Evolutionary conservation across 306 rosid species (phyloP), one percentile per base, ranked within the genome.

Genomic region (Vicia sativa): DNA sequence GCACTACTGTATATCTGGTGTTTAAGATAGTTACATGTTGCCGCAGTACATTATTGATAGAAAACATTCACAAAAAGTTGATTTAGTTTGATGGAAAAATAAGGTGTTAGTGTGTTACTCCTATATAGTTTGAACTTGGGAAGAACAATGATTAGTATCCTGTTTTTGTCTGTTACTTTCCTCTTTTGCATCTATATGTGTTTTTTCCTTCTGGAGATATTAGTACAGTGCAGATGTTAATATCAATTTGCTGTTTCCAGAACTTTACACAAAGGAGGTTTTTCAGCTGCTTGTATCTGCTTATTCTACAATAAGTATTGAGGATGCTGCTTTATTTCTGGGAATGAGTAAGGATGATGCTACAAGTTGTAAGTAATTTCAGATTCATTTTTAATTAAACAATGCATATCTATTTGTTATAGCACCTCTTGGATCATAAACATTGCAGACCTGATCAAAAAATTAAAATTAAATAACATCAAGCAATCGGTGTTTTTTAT

Each of bases 201-300:
- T 28, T 29, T 72, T 38, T 4, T 25, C 28, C 56, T 56, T 45
- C 2, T 9, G 6, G 61, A 67, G 21, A n/a, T 48, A 60, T 64
- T 59, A 61, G 28, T 46, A 10, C 31, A 23, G 23, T 13, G 4
- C 5, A 29, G 62, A 25, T 49, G 5, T 53, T 68, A 70, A 50
- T 23, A 45, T 28, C 29, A 23, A n/a, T 64, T 1, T 41, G 50
- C 62, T 49, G 71, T 69, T 72, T 84, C 65, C 92, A 95, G 96
- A 87, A 59, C 95, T 87, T 70, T 88, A 88, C 86, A 87, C 90
- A 34, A 87, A 79, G 80, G 82, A 81, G 86, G 84, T 88, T 85
- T 95, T 90, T 87, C 90, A 86, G 84, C 81, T 95, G 70, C 76
- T 95, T 77, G 79, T 76, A 77, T 85, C 95, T 70, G 99, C 97